Conservation (phyloP, 2,329 filamentous ascomycete species). For the Fusarium scirpi region DNA sequence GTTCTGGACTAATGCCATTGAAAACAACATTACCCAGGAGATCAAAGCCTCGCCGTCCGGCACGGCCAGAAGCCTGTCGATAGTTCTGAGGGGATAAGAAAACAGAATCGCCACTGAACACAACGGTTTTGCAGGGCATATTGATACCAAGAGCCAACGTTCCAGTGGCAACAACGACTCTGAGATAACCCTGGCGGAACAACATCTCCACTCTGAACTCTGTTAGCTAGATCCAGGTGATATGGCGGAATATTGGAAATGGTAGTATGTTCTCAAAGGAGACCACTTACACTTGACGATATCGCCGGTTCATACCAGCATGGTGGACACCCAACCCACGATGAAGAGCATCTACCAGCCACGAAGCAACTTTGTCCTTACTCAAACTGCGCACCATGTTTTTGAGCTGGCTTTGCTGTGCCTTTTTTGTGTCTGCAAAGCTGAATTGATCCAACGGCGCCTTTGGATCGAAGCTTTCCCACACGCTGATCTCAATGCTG, state of each 20-base stretch:
- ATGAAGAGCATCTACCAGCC: slow-evolving; percentile 70
- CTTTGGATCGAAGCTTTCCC: slow-evolving; percentile 75
- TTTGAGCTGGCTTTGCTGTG: slow-evolving; percentile 69
- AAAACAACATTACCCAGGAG: slow-evolving; percentile 86
- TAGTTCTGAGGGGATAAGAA: slow-evolving; percentile 82
- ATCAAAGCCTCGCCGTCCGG: slow-evolving; percentile 84
- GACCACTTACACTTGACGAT: slow-evolving; percentile 70
- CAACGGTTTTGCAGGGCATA: slow-evolving; percentile 85
- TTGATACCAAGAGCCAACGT: slow-evolving; percentile 84
- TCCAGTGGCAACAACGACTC: slow-evolving; percentile 79
- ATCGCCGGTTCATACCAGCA: slow-evolving; percentile 81
- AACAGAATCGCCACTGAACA: slow-evolving; percentile 79
- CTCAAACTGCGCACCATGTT: slow-evolving; percentile 57
- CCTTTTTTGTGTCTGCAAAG: slow-evolving; percentile 72
- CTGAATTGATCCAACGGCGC: slow-evolving; percentile 72
- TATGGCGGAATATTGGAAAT: background rate
- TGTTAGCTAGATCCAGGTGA: slow-evolving; percentile 4
- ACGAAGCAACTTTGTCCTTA: slow-evolving; percentile 61
- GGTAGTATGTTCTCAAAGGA: background rate
- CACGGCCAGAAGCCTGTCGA: slow-evolving; percentile 80
- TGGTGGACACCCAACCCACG: slow-evolving; percentile 83
- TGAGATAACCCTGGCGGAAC: slow-evolving; percentile 78
- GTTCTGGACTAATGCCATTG: slow-evolving; percentile 70
- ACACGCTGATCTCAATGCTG: slow-evolving; percentile 65
- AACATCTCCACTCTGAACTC: slow-evolving; percentile 73